These are phyloP conservation scores for Salmacisia buchloeana DNA, from an alignment of 1,284 basidiomycete species.

Conservation along the genomic window DNA sequence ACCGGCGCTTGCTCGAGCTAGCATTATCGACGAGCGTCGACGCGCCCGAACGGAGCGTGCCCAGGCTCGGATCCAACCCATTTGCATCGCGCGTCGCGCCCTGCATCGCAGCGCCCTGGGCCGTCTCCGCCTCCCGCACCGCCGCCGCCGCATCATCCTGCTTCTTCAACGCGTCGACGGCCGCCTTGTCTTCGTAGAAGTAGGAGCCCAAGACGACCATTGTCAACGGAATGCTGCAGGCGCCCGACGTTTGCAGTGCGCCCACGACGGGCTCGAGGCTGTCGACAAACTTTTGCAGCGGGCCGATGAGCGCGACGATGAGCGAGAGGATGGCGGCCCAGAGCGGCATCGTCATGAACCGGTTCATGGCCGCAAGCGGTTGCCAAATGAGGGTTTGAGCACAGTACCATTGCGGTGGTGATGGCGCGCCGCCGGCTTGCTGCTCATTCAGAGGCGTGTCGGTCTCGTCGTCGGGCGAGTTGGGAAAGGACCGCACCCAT, in stretches of 20 bases:
- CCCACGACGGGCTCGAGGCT: slow-evolving; percentile 51
- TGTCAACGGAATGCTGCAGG: slow-evolving; percentile 67
- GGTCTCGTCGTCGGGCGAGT: slow-evolving; percentile 28
- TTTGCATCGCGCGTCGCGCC: background rate
- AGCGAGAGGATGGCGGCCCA: slow-evolving; percentile 66
- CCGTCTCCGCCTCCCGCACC: too few species aligned
- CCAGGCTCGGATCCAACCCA: background rate
- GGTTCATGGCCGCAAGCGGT: slow-evolving; percentile 55
- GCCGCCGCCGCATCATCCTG: background rate
- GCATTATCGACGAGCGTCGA: background rate
- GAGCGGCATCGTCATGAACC: slow-evolving; percentile 71
- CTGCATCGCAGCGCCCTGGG: background rate
- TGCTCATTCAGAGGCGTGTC: background rate
- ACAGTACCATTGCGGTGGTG: background rate
- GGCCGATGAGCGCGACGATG: slow-evolving; percentile 70
- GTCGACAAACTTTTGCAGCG: slow-evolving; percentile 55
- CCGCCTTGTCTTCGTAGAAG: slow-evolving; percentile 56
- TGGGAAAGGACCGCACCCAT: slow-evolving; percentile 36
- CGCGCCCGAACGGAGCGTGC: background rate
- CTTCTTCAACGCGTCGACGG: slow-evolving; percentile 1
- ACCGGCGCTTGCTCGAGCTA: background rate
- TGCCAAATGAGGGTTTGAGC: background rate
- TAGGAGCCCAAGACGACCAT: slow-evolving; percentile 87
- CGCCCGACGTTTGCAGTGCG: slow-evolving; percentile 52
- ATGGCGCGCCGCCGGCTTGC: slow-evolving; percentile 10